Conservation (phyloP, 306 rosid species). For the Sesbania bispinosa region DNA sequence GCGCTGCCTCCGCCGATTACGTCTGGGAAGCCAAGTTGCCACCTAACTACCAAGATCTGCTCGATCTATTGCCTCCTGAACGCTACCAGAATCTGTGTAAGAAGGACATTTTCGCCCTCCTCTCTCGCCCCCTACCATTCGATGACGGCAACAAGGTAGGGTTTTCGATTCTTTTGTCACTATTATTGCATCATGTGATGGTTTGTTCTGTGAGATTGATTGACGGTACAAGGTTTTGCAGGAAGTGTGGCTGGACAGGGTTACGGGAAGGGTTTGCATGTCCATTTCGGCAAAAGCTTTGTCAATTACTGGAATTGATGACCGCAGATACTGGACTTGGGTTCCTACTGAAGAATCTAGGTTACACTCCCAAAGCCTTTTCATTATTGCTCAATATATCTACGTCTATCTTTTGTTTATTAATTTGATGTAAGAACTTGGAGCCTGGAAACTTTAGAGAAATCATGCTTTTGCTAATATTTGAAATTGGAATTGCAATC, state of each 20-base stretch:
- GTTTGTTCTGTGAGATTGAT: not conserved
- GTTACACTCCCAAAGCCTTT: constrained; percentile 30
- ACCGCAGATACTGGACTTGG: constrained; percentile 90
- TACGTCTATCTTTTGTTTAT: not conserved
- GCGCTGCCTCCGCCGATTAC: constrained; percentile 84
- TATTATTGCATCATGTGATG: no score
- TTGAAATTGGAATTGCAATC: not conserved
- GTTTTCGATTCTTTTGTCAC: not conserved
- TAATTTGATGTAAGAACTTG: not conserved
- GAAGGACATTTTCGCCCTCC: constrained; percentile 72
- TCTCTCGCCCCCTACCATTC: constrained; percentile 65
- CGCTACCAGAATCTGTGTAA: constrained; percentile 50
- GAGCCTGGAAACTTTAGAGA: no score
- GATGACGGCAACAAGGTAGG: constrained; percentile 69
- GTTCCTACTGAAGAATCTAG: constrained; percentile 94
- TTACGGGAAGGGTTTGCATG: constrained; percentile 61
- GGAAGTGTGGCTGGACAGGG: constrained; percentile 83
- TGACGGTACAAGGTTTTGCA: constrained; percentile 37
- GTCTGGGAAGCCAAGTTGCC: constrained; percentile 89
- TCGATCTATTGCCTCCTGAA: constrained; percentile 55
- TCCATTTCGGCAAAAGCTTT: constrained; percentile 71
- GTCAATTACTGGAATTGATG: constrained; percentile 85
- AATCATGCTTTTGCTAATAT: not conserved
- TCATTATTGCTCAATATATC: not conserved
- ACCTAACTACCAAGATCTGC: constrained; percentile 67